These are phyloP conservation scores for Vanrija humicola DNA, from an alignment of 1,284 basidiomycete genomes.

Conservation along the genomic window DNA sequence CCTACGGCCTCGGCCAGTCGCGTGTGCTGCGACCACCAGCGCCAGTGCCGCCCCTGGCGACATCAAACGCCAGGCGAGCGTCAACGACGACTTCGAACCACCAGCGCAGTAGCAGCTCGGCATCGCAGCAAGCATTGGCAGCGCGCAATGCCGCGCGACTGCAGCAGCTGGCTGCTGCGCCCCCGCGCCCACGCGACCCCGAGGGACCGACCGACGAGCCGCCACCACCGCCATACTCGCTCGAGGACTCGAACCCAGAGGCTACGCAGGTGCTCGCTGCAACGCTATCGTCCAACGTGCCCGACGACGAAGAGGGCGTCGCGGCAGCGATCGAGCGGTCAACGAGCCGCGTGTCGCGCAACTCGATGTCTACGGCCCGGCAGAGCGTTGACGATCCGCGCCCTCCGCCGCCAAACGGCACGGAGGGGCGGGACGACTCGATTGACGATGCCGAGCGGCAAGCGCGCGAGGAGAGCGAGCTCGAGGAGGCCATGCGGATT, in stretches of 20 bases:
- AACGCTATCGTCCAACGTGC: not conserved
- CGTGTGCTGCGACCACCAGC: conserved; percentile 5
- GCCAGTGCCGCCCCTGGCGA: not conserved
- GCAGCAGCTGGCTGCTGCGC: not conserved
- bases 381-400: conserved; percentile 3
- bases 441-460: conserved; percentile 23
- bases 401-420: conserved; percentile 8
- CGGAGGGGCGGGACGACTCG: conserved; percentile 10
- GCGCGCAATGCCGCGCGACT: not conserved
- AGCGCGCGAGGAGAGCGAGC: conserved; percentile 39
- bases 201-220: conserved; percentile 16
- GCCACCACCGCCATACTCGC: conserved; percentile 42
- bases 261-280: conserved; percentile 18
- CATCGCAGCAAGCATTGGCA: not conserved
- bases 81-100: no score
- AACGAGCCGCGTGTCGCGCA: not conserved
- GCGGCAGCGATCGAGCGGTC: not conserved
- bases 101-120: no score
- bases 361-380: not conserved
- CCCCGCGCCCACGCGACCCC: not conserved
- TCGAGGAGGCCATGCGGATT: conserved; percentile 41
- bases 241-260: conserved; percentile 43
- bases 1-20: conserved; percentile 21
- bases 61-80: no score
- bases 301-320: not conserved